Base-by-base conservation (phyloP, 2,329 filamentous ascomycete species). In the Calonectria naviculata region DNA sequence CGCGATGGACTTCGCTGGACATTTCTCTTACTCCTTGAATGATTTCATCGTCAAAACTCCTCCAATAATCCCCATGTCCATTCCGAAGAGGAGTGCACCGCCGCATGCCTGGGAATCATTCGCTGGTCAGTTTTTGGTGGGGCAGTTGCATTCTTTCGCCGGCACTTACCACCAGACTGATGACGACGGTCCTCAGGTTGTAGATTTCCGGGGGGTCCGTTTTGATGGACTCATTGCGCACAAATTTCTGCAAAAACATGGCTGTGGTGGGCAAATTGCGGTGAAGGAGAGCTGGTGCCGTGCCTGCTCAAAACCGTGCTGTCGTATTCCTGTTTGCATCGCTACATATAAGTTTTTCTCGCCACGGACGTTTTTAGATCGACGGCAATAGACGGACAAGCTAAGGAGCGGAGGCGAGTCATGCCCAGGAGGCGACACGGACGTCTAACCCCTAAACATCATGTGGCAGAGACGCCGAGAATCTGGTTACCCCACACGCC, bases 201-300 rank as follows among this genome's bases (percentile, higher is more conserved):
- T 72, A 72, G 24, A 70, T 72, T 26, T 72, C 70, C 13, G 67
- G 70, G 17, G 70, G 63, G 4, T 72, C 70, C 4, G 46, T 65
- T 24, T 70, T 70, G 66, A 67, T 67, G 21, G 70, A 65, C 21
- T 72, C 70, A 70, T 72, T 72, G 47, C 64, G 67, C 34, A 72
- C 29, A 52, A 72, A 34, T n/a, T 67, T 72, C 13, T 61, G 67
- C 34, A 72, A 19, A 61, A 72, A 65, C 70, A 72, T 71, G 36
- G 26, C 34, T 4, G 34, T 36, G 49, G 17, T 24, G 13, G 3
- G 17, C 9, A 10, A 62, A 24, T 31, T 62, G 54, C 21, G 36
- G 12, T 36, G n/a, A 24, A 28, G 9, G n/a, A 42, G 21, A 34
- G 24, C 19, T 52, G 29, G n/a, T 41, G 52, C 34, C 31, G 49